Percentiles rank a stretch among this genome's conserved stretches.
phyloP scores from a whole-genome alignment of 1,139 yeast genomes.

The Yamadazyma conglobata region DNA sequence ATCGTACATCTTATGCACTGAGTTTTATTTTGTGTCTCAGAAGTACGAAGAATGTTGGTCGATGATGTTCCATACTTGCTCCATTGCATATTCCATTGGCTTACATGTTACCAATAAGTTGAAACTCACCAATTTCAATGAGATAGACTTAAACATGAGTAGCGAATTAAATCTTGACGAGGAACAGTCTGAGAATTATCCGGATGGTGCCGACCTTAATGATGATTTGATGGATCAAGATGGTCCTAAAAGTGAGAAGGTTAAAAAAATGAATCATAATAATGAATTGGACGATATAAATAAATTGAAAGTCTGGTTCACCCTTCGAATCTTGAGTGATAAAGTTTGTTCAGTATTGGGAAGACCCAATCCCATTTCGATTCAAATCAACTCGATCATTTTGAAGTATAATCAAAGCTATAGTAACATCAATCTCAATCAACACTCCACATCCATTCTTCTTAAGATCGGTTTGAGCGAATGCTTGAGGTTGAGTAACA shows the following conservation, averaged over 20 bases:
- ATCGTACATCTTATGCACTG: constrained; percentile 49
- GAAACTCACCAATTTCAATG: constrained; percentile 16
- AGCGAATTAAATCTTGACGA: constrained; percentile 9
- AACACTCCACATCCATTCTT: constrained; percentile 26
- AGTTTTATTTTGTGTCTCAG: constrained; percentile 47
- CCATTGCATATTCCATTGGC: constrained; percentile 50
- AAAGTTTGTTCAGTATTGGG: constrained; percentile 52
- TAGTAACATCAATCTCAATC: constrained; percentile 21
- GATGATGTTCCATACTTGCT: constrained; percentile 46
- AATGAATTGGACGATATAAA: constrained; percentile 30
- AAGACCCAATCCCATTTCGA: constrained; percentile 54
- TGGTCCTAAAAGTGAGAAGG: constrained; percentile 2
- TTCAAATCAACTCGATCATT: constrained; percentile 42
- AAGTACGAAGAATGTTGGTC: constrained; percentile 50
- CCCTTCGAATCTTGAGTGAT: constrained; percentile 45
- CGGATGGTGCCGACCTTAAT: too few relatives aligned
- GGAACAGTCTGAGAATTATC: constrained; percentile 3
- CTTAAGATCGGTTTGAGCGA: constrained; percentile 49
- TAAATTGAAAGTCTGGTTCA: constrained; percentile 48
- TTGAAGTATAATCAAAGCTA: constrained; percentile 21
- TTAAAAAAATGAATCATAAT: constrained; percentile 12
- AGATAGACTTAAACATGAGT: constrained; percentile 12
- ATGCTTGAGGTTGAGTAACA: constrained; percentile 46
- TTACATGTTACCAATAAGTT: constrained; percentile 43
- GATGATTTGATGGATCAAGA: constrained; percentile 11